Base-by-base conservation (phyloP, 306 rosid species). In the Pyrus betulifolia region DNA sequence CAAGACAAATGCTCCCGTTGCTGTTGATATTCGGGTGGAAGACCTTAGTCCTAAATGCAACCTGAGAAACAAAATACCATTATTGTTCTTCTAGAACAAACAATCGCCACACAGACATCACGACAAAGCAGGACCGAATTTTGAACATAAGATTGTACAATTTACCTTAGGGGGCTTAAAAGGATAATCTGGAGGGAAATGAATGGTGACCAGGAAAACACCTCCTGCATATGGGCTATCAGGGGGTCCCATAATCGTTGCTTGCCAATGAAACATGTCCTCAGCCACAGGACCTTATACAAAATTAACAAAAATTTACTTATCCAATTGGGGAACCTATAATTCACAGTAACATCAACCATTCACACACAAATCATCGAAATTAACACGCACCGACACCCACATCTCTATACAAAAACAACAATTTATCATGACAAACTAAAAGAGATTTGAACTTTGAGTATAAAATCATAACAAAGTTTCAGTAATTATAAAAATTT, bases 221-320 rank as follows among this genome's bases (percentile, higher is more conserved):
- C 93, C 93, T 82, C 93, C 93, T 28, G 93, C 85, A 45, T 87
- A 89, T 15, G 93, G 93, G 78, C 93, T 89, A 63, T 89, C 91
- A 62, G 93, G 73, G 75, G 91, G 93, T 61, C 93, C 93, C 93
- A 89, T 89, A 51, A 88, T 86, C 25, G 92, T 88, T 2, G 92
- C 92, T 84, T 86, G 92, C 92, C 92, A 88, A 42, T 89, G 91
- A 75, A 89, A 89, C 93, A 89, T 89, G 78, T 89, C 91, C 68
- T 89, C 94, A 52, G 90, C 95, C 17, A 90, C 92, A 52, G 92
- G 95, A 54, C 95, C 92, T 90, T 61, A 44, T 6, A 17, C 60
- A 74, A 74, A 46, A 61, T 40, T 5, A 46, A 74, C 44, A 31
- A 45, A 27, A 2, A 5, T 42, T 11, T 6, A 60, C 11, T 40